Evolutionary conservation across 805 yeast species (phyloP).

Genomic region (Cyberlindnera amylophila): DNA sequence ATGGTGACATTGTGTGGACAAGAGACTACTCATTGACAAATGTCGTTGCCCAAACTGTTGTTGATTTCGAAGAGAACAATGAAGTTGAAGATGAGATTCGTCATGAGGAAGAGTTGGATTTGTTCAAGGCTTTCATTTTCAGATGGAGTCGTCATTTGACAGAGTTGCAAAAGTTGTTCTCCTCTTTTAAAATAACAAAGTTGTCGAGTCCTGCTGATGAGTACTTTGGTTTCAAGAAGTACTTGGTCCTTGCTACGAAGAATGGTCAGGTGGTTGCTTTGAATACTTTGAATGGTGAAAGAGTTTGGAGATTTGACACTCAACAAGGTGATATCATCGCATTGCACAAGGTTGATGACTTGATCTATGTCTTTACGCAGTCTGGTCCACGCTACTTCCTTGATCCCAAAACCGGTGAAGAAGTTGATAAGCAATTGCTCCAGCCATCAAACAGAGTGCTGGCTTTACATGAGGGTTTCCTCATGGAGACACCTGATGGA

Average conservation of each 20-base stretch:
- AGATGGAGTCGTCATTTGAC: constrained; percentile 30
- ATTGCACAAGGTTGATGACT: constrained; percentile 21
- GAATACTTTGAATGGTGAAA: constrained; percentile 36
- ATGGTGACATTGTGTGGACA: constrained; percentile 32
- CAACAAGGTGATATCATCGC: constrained; percentile 20
- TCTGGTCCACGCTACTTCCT: constrained; percentile 22
- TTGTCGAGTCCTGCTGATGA: constrained; percentile 13
- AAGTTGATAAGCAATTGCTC: constrained; percentile 15
- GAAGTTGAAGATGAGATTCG: constrained; percentile 28
- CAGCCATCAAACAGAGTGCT: constrained; percentile 11
- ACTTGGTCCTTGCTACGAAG: constrained; percentile 38
- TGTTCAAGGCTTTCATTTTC: constrained; percentile 31
- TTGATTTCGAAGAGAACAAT: constrained; percentile 25
- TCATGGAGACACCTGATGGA: constrained; percentile 17
- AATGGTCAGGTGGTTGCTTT: constrained; percentile 42
- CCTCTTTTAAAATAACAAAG: constrained; percentile 1
- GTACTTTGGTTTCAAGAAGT: constrained; percentile 46
- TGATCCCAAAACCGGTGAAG: constrained; percentile 30
- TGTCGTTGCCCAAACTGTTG: constrained; percentile 33
- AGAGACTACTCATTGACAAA: constrained; percentile 42
- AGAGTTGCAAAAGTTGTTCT: constrained; percentile 12
- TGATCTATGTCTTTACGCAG: constrained; percentile 17
- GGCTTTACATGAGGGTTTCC: constrained; percentile 14
- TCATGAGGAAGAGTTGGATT: constrained; percentile 28
- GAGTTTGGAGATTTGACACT: constrained; percentile 37